Evolutionary conservation across 148 eudicot genomes (phyloP).

Genomic region (Rhododendron ovatum): DNA sequence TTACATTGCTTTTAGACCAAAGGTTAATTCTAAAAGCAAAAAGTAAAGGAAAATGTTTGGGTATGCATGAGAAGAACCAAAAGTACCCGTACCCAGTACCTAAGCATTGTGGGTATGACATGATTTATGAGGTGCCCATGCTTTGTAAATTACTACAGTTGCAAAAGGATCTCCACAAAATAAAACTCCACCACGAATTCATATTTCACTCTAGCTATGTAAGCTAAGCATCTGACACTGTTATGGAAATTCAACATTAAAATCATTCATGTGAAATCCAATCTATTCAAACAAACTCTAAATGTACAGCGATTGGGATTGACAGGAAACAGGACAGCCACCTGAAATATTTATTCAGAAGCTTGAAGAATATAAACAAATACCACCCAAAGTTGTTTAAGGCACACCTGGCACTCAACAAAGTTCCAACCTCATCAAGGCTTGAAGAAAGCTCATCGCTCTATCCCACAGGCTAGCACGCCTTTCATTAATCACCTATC

Average conservation of each 20-base stretch:
- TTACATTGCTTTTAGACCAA: not conserved
- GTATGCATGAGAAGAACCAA: not conserved
- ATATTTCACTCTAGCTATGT: not conserved
- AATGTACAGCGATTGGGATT: not conserved
- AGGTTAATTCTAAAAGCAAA: not conserved
- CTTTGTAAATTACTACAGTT: not conserved
- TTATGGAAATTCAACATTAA: not conserved
- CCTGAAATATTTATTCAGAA: not conserved
- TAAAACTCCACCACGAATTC: not conserved
- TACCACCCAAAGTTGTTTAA: not conserved
- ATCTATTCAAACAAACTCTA: not conserved
- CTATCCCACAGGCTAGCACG: too few relatives aligned
- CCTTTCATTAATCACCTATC: not conserved
- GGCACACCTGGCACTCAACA: not conserved
- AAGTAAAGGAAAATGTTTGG: not conserved
- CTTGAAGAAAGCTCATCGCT: not conserved
- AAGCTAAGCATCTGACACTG: not conserved
- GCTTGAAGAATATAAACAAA: not conserved
- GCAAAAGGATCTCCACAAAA: not conserved
- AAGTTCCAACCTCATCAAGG: not conserved
- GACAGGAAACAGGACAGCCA: not conserved
- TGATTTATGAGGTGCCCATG: not conserved
- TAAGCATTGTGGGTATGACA: not conserved
- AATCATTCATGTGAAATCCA: not conserved
- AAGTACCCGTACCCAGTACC: too few relatives aligned